These are phyloP conservation scores for Plenodomus tracheiphilus DNA, from an alignment of 2,329 filamentous ascomycete genomes.

Conservation along the genomic window DNA sequence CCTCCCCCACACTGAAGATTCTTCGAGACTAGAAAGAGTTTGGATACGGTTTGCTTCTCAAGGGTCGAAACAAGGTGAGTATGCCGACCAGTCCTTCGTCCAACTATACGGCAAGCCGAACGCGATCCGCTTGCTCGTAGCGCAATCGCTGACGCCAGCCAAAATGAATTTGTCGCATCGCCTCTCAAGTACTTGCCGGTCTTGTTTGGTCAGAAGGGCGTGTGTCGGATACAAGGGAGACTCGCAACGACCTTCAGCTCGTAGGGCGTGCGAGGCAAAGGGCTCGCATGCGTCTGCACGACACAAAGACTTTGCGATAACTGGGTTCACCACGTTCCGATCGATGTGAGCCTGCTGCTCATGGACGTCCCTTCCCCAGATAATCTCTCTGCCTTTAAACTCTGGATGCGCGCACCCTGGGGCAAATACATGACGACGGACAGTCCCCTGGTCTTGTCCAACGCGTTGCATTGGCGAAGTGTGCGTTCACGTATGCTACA, in stretches of 20 bases:
- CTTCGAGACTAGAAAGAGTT: background rate
- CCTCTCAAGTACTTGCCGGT: background rate
- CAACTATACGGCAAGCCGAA: background rate
- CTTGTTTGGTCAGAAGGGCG: background rate
- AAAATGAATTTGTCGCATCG: background rate
- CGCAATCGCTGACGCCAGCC: background rate
- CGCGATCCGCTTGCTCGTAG: background rate
- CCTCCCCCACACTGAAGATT: background rate
- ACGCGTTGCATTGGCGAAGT: too few species aligned
- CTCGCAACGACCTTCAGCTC: too few species aligned
- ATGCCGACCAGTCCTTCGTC: too few species aligned
- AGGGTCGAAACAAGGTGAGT: background rate
- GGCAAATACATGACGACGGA: background rate
- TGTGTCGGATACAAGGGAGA: too few species aligned
- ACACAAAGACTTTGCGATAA: too few species aligned
- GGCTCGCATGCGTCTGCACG: too few species aligned
- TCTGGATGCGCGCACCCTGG: too few species aligned
- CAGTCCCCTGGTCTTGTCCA: too few species aligned
- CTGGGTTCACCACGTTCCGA: background rate
- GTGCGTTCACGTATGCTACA: too few species aligned
- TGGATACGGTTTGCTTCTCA: background rate
- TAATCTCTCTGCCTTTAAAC: too few species aligned
- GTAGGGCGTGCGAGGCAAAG: too few species aligned
- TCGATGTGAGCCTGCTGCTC: background rate
- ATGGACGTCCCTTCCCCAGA: too few species aligned